phyloP scores from a whole-genome alignment of 148 eudicot genomes.

The Chenopodium suecicum region DNA sequence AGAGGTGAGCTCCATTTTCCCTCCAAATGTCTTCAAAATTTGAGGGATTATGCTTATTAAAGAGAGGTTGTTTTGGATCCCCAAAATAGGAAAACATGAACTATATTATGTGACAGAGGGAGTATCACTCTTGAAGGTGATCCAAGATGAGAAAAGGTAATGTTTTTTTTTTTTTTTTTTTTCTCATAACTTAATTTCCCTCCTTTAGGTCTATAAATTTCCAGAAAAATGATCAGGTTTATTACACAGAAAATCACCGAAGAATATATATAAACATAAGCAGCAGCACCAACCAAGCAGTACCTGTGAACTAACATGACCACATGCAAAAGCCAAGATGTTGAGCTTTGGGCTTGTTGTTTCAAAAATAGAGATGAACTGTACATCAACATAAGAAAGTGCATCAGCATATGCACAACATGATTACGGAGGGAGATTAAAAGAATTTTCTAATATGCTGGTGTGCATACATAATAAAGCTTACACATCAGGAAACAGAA shows the following conservation, averaged over 20 bases:
- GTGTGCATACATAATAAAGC: not conserved
- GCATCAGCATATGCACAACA: constrained; percentile 3
- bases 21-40: no score
- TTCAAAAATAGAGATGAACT: constrained; percentile 52
- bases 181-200: not conserved
- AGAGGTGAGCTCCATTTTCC: no score
- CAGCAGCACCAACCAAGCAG: not conserved
- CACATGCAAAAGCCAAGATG: constrained; percentile 54
- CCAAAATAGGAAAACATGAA: no score
- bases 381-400: constrained; percentile 24
- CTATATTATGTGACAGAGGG: no score
- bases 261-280: not conserved
- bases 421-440: not conserved
- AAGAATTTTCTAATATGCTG: not conserved
- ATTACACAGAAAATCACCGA: not conserved
- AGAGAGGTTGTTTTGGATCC: no score
- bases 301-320: constrained; percentile 81
- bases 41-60: no score
- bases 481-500: not conserved
- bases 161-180: not conserved
- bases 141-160: not conserved
- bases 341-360: constrained; percentile 30
- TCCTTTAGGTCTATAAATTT: not conserved
- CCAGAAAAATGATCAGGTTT: not conserved
- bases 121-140: not conserved